Evolutionary conservation across 2,329 filamentous ascomycete species (phyloP), one percentile per base, ranked within the genome.

Genomic region (Phialemonium atrogriseum): DNA sequence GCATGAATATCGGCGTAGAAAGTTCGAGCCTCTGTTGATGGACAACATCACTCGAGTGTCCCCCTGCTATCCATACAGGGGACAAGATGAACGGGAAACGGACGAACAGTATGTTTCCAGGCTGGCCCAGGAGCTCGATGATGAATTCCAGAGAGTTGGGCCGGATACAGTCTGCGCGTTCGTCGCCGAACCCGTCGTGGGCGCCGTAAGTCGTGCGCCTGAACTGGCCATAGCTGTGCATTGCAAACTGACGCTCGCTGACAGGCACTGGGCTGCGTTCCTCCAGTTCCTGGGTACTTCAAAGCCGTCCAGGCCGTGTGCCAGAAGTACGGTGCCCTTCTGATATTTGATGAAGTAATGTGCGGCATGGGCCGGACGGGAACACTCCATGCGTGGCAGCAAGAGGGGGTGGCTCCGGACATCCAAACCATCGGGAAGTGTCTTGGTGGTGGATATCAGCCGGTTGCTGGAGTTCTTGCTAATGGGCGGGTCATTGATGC

Each of bases 171-270:
- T 87, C 1, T 80, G 75, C 32, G 81, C 77, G 1, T 85, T 88
- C 45, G 65, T 86, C 15, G 77, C 78, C 2, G 83, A 88, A 52
- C 77, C 82, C 0, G 67, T 88, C 2, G 80, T 82, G 10, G 81
- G 83, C 3, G 79, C 82, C 20, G 77, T 81, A 64, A 55, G 60
- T 52, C 4, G 13, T 18, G 8, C 13, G 17, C 13, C 10, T 12
- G 4, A 14, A 16, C 7, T 28, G 11, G 13, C 30, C 19, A n/a
- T 10, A 12, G 6, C 2, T 12, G 5, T 9, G 12, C 24, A 10
- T 13, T 14, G 5, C 12, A 28, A 19, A 23, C 18, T 4, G 19
- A 20, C 19, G 7, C 6, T 12, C 21, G 13, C 24, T 16, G 6
- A 14, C 27, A 60, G 73, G 63, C 66, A 0, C 48, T 68, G 2